Percentiles rank a stretch among this genome's conserved stretches.
phyloP scores from a whole-genome alignment of 2,329 filamentous ascomycete species.

The Amauroascus verrucosus region DNA sequence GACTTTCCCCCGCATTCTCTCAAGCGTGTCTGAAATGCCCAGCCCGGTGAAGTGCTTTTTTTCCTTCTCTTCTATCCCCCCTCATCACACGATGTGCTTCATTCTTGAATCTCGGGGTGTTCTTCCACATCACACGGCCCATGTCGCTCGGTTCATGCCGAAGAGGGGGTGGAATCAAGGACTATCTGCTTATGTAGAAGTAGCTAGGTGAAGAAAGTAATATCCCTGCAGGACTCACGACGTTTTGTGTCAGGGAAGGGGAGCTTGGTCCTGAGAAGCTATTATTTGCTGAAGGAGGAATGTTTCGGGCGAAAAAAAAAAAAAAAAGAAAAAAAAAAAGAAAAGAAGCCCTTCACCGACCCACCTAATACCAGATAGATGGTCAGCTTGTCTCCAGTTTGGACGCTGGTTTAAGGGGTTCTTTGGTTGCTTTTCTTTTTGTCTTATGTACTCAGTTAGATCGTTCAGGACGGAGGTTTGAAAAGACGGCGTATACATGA shows the following conservation, averaged over 20 bases:
- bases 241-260: neutral
- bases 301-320: neutral
- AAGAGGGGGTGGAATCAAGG: neutral
- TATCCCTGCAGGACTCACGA: neutral
- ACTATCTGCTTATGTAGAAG: neutral
- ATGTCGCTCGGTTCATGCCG: slow-evolving; percentile 8
- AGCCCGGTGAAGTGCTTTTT: neutral
- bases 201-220: neutral
- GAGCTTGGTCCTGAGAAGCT: neutral
- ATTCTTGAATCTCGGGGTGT: neutral
- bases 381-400: neutral
- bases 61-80: neutral
- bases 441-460: neutral
- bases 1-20: slow-evolving; percentile 1
- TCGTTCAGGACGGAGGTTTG: neutral
- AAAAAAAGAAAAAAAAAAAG: no score
- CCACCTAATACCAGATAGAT: neutral
- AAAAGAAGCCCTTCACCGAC: no score
- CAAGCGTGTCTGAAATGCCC: neutral
- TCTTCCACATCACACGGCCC: neutral
- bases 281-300: neutral
- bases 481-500: no score
- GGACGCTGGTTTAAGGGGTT: neutral
- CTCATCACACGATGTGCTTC: neutral
- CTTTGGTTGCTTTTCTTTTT: neutral